Conservation (phyloP, 2,329 filamentous ascomycete genomes). For the Hypoxylon sp. region DNA sequence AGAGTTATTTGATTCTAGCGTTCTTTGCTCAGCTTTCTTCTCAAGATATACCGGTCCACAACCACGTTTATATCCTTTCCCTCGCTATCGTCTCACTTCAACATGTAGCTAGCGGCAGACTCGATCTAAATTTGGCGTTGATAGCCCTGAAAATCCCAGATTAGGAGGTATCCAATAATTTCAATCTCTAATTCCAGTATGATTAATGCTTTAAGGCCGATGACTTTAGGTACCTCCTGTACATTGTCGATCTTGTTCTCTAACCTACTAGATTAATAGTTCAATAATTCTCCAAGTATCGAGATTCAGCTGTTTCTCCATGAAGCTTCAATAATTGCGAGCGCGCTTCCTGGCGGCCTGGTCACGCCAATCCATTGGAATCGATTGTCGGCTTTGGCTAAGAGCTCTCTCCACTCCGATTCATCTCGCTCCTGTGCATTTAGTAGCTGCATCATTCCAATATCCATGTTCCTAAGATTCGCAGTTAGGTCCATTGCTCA, state of each 20-base stretch:
- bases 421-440: constrained; percentile 17
- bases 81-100: neutral
- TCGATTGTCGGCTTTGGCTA: constrained; percentile 8
- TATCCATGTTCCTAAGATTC: constrained; percentile 14
- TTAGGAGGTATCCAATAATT: neutral
- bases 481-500: neutral
- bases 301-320: neutral
- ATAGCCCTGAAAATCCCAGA: too few relatives aligned
- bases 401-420: constrained; percentile 8
- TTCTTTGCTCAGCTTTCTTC: constrained; percentile 4
- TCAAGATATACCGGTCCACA: constrained; percentile 4
- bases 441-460: constrained; percentile 18
- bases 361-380: constrained; percentile 17
- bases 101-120: neutral
- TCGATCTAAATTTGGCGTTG: neutral
- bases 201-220: neutral
- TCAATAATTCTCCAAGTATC: neutral
- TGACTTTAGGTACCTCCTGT: too few relatives aligned
- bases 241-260: too few relatives aligned
- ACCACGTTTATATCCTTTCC: constrained; percentile 3
- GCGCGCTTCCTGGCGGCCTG: constrained; percentile 15
- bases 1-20: neutral
- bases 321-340: constrained; percentile 14
- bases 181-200: too few relatives aligned
- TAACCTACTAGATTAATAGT: neutral